Evolutionary conservation across 768 basidiomycete genomes (phyloP), one percentile per base, ranked within the genome.

Genomic region (Hortiboletus flavorubellus): DNA sequence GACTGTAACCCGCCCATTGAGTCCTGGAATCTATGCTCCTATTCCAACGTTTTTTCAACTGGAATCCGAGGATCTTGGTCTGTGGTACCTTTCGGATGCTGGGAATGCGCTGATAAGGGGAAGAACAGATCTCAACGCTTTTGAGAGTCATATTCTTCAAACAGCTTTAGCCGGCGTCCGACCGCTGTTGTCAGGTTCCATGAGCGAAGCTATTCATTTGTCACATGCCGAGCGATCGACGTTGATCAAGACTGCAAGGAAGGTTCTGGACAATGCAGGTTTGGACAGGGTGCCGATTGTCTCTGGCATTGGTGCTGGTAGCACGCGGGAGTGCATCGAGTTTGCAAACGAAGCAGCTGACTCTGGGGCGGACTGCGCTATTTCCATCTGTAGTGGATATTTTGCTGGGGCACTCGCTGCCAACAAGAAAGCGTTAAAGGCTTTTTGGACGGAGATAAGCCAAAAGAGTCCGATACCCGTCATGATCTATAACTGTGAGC

Each of bases 371-470:
- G 92, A 96, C 70, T 89, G 83, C 62, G 82, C 80, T 37, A 92
- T 96, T 62, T 88, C 91, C 58, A 94, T 96, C 66, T 77, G 85
- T 21, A 87, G 88, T 62, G 91, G 92, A 47, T 95, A 93, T 75
- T 97, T 86, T 65, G 88, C 91, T 31, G 89, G 91, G 8, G 87
- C 79, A 12, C 77, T 93, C 60, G 76, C 78, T 37, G 72, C 71
- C 23, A 78, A 87, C 68, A 78, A 72, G 64, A 72, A 74, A 30
- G 92, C 93, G 1, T 75, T 95, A 61, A 91, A 91, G 73, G 79
- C 79, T 0, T 95, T 83, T 72, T 96, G 81, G 74, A 73, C 79
- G 31, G 90, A 93, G 64, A 84, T 96, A 37, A 73, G 88, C 14
- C 77, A 84, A 64, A 86, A 84, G 67, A 91, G 88, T 62, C 89